Evolutionary conservation across 345 rosid genomes (phyloP), one percentile per base, ranked within the genome.

Genomic region (Nasturtium officinale): DNA sequence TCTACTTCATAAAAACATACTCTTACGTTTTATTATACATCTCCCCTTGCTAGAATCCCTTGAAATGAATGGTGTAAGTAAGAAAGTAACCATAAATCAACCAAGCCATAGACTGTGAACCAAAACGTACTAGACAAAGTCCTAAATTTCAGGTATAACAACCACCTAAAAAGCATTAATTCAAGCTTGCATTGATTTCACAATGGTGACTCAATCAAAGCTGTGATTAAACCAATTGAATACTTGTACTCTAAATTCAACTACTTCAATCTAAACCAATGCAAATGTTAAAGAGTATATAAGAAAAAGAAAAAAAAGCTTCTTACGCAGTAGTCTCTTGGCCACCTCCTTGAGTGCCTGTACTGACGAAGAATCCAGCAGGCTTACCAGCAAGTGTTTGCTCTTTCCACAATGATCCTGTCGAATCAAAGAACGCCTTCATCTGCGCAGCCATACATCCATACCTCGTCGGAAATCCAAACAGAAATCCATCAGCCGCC

Each of bases 251-350:
- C 8, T n/a, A 60, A 43, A 60, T 23, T 17, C 64, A 66, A 38
- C 61, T 15, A 60, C 47, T 18, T 37, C 16, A 47, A 6, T 8
- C 21, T 2, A 61, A 2, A 33, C 9, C 57, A 66, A 26, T 37
- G 38, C 54, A 76, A 54, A 58, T 15, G 2, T 8, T 20, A 16
- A 32, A 3, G n/a, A 37, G n/a, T 23, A 12, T 35, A 37, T 29
- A 11, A 0, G 2, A 35, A 35, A 37, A 26, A 26, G 4, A 23
- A 35, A 11, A 29, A 46, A 9, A 3, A 51, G 53, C 94, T 83
- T 82, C 94, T 83, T 83, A 87, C 92, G 89, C 95, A 18, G 89
- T 90, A 18, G 98, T 90, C 79, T 90, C 98, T 75, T 92, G 96
- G 33, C 95, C 96, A 77, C 96, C 95, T 4, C 98, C 96, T 56